A percentile compares a stretch with the other conserved stretches of the same genome.
Evolutionary conservation across 106 monocot genomes (phyloP).

Genomic region (Dioscorea zingiberensis): DNA sequence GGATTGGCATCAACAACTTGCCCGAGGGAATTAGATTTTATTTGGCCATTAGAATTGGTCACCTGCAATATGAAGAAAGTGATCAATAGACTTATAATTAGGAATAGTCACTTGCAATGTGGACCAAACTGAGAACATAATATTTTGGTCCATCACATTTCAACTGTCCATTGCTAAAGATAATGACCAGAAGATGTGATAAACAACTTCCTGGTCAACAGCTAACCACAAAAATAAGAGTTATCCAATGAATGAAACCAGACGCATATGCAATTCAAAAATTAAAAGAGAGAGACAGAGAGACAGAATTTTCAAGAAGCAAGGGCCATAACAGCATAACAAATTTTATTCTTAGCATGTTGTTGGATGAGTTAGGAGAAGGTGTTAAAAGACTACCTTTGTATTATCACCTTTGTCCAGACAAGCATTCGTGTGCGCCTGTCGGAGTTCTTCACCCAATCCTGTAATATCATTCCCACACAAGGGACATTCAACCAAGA

Average conservation of each 20-base stretch:
- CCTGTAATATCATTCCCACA: slow-evolving; percentile 73
- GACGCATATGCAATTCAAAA: no score
- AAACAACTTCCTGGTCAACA: not conserved
- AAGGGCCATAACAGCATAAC: no score
- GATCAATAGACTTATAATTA: not conserved
- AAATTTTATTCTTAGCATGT: no score
- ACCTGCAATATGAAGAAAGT: slow-evolving; percentile 31
- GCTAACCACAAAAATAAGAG: not conserved
- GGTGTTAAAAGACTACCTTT: slow-evolving; percentile 28
- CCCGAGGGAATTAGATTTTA: slow-evolving; percentile 12
- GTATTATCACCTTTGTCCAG: slow-evolving; percentile 45
- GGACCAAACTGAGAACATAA: not conserved
- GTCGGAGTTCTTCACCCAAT: slow-evolving; percentile 50
- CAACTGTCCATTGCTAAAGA: not conserved
- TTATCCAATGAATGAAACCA: not conserved
- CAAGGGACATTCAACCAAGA: slow-evolving; percentile 61
- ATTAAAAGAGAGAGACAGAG: no score
- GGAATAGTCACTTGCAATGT: no score
- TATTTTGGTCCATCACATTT: not conserved
- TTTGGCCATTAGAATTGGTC: slow-evolving; percentile 12
- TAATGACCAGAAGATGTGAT: not conserved
- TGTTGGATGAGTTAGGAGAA: no score
- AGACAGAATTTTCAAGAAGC: no score
- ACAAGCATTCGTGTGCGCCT: slow-evolving; percentile 77
- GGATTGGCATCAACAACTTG: slow-evolving; percentile 29